phyloP scores from a whole-genome alignment of 2,329 filamentous ascomycete species.

The Sporothrix phasma region DNA sequence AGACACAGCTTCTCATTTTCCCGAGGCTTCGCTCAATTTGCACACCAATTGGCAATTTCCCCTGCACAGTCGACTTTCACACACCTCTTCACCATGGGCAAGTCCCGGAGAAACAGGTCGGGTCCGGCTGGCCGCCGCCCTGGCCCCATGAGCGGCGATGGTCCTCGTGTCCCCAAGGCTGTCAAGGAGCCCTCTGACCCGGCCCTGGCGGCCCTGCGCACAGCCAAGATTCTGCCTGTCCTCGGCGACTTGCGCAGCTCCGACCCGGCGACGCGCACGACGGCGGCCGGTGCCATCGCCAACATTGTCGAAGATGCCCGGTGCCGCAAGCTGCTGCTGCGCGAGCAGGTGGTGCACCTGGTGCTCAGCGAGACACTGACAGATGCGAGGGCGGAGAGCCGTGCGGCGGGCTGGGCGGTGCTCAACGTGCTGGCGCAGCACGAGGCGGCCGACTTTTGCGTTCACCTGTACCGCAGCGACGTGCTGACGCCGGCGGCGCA shows the following conservation, averaged over 20 bases:
- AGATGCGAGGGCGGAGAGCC: constrained; percentile 52
- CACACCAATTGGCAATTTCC: neutral
- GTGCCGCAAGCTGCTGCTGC: constrained; percentile 54
- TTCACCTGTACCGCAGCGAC: constrained; percentile 54
- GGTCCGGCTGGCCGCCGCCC: constrained; percentile 37
- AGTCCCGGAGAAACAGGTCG: constrained; percentile 44
- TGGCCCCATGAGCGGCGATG: constrained; percentile 36
- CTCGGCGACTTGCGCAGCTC: constrained; percentile 50
- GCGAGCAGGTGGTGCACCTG: constrained; percentile 55
- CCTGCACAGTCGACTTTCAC: neutral
- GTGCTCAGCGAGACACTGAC: constrained; percentile 55
- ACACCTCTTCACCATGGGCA: constrained; percentile 35
- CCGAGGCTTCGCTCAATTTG: neutral
- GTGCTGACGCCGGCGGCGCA: constrained; percentile 50
- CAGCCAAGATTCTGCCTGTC: constrained; percentile 53
- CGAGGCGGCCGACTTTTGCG: constrained; percentile 56
- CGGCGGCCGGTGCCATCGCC: constrained; percentile 49
- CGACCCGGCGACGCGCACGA: constrained; percentile 48
- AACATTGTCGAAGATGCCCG: constrained; percentile 52
- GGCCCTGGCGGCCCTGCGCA: constrained; percentile 52
- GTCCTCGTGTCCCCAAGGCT: constrained; percentile 32
- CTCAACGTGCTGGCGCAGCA: constrained; percentile 50
- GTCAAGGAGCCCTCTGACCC: constrained; percentile 54
- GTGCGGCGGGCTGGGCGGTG: constrained; percentile 58
- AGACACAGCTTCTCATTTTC: neutral